phyloP scores from a whole-genome alignment of 2,329 filamentous ascomycete genomes.

The Acrocalymma vagum region DNA sequence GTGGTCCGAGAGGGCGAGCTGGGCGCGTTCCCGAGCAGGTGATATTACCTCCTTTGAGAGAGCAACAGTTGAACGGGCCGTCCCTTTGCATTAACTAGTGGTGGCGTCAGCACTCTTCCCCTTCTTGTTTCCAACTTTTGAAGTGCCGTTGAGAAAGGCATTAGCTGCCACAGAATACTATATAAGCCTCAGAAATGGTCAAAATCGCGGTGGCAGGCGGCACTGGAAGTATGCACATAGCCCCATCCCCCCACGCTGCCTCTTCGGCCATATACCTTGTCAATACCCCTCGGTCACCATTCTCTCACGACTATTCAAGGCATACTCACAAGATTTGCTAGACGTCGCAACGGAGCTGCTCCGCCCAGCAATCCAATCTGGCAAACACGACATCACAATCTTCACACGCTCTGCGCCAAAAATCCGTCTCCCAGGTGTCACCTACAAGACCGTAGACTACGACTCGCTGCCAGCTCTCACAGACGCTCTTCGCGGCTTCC shows the following conservation, averaged over 20 bases:
- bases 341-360: slow-evolving; percentile 64
- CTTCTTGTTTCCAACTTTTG: no score
- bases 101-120: no score
- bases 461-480: slow-evolving; percentile 48
- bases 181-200: slow-evolving; percentile 32
- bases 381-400: slow-evolving; percentile 63
- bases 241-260: slow-evolving; percentile 1
- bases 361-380: slow-evolving; percentile 57
- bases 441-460: slow-evolving; percentile 58
- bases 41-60: no score
- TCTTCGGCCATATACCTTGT: neutral
- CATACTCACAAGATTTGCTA: slow-evolving; percentile 33
- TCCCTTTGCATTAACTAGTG: no score
- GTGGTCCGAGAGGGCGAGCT: no score
- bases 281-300: neutral
- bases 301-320: neutral
- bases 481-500: slow-evolving; percentile 53
- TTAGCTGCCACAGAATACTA: no score
- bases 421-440: slow-evolving; percentile 35
- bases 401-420: slow-evolving; percentile 56
- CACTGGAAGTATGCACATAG: slow-evolving; percentile 44
- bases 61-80: no score
- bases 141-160: no score
- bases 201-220: slow-evolving; percentile 46
- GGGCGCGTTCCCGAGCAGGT: no score